These are phyloP conservation scores for Fusarium sp. DNA, from an alignment of 2,329 filamentous ascomycete species.

Conservation along the genomic window DNA sequence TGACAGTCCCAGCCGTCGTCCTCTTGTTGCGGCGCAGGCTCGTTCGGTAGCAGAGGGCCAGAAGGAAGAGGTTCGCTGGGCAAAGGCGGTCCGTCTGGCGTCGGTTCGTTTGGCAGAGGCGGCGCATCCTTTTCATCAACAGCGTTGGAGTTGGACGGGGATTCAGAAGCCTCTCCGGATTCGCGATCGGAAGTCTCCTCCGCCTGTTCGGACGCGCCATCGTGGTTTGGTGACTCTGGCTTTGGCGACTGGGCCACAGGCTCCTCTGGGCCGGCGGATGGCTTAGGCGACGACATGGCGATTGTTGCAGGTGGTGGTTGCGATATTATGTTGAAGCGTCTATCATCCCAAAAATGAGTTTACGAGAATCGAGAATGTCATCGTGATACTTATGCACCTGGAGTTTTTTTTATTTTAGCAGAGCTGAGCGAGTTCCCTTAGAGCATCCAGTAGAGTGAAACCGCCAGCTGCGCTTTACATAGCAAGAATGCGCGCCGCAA, in stretches of 20 bases:
- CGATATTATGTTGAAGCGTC: constrained; percentile 46
- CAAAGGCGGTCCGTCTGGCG: constrained; percentile 49
- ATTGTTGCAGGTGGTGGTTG: constrained; percentile 17
- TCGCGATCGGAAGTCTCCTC: constrained; percentile 35
- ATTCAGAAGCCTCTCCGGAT: constrained; percentile 44
- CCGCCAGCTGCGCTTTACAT: constrained; percentile 41
- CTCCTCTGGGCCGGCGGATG: constrained; percentile 30
- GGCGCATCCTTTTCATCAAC: constrained; percentile 47
- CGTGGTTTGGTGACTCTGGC: constrained; percentile 20
- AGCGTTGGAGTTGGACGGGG: constrained; percentile 12
- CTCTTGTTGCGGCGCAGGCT: constrained; percentile 65
- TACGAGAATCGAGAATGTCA: constrained; percentile 50
- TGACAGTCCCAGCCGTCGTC: constrained; percentile 84
- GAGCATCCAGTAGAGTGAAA: constrained; percentile 26
- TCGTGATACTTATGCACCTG: constrained; percentile 58
- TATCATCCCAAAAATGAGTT: constrained; percentile 56
- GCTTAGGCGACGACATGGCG: constrained; percentile 44
- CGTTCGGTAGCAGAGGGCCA: constrained; percentile 58
- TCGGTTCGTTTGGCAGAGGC: constrained; percentile 54
- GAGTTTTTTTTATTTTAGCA: constrained; percentile 51
- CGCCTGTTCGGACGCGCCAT: constrained; percentile 29
- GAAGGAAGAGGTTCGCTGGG: constrained; percentile 49
- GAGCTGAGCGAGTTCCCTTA: constrained; percentile 20
- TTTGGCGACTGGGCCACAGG: constrained; percentile 27
- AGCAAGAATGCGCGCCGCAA: constrained; percentile 32